Evolutionary conservation across 116 monocot genomes (phyloP).

Genomic region (Dioscorea cayenensis): DNA sequence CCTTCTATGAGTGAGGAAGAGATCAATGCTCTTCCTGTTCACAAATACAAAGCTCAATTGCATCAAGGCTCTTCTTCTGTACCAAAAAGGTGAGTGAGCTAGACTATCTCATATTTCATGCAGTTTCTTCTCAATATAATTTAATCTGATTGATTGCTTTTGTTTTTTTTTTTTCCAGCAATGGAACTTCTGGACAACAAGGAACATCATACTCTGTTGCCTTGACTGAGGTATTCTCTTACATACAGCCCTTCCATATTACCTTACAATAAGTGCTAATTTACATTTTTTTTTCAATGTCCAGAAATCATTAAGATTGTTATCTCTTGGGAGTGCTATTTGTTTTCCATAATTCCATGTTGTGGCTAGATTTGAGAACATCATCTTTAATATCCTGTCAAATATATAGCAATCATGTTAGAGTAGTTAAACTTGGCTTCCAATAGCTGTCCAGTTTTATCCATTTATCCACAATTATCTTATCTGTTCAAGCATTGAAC

Average conservation of each 20-base stretch:
- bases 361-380: too few relatives aligned
- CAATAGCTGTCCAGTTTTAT: too few relatives aligned
- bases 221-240: constrained; percentile 48
- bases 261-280: too few relatives aligned
- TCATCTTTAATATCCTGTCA: too few relatives aligned
- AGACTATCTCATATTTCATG: neutral
- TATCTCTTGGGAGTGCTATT: too few relatives aligned
- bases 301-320: too few relatives aligned
- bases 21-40: constrained; percentile 91
- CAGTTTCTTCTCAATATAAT: neutral
- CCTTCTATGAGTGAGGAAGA: constrained; percentile 96
- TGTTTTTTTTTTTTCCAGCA: constrained; percentile 15
- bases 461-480: too few relatives aligned
- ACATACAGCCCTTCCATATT: neutral
- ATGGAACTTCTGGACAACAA: constrained; percentile 28
- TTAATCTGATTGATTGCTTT: neutral
- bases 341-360: too few relatives aligned
- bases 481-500: too few relatives aligned
- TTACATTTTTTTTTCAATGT: too few relatives aligned
- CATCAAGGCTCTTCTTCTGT: constrained; percentile 18
- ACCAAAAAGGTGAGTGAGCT: constrained; percentile 39
- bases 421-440: too few relatives aligned
- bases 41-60: constrained; percentile 65
- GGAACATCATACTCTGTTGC: constrained; percentile 37
- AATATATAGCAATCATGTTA: too few relatives aligned